These are phyloP conservation scores for Mycosphaerella sp. DNA, from an alignment of 2,329 filamentous ascomycete genomes.

Conservation along the genomic window DNA sequence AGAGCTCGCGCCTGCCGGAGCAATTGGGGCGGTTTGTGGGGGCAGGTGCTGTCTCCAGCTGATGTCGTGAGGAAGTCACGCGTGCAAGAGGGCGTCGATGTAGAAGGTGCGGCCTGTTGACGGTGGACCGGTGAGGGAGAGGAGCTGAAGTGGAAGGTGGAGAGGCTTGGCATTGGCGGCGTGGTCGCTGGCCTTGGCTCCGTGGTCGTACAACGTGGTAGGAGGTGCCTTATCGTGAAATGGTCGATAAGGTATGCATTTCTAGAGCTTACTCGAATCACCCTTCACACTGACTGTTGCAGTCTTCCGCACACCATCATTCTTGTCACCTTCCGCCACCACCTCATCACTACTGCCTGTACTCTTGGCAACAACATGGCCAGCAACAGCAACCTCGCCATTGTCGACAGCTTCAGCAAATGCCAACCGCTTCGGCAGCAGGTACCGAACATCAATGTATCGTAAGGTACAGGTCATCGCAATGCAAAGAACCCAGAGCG, in stretches of 20 bases:
- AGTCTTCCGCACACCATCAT: conserved; percentile 4
- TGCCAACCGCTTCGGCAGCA: conserved; percentile 27
- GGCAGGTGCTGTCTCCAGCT: too few relatives aligned
- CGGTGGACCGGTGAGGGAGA: too few relatives aligned
- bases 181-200: too few relatives aligned
- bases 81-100: too few relatives aligned
- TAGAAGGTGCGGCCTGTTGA: too few relatives aligned
- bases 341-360: conserved; percentile 3
- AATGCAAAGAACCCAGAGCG: conserved; percentile 42
- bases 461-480: conserved; percentile 41
- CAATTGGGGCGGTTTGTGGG: too few relatives aligned
- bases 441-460: conserved; percentile 41
- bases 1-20: too few relatives aligned
- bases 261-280: background rate
- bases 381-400: conserved; percentile 19
- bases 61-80: too few relatives aligned
- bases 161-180: background rate
- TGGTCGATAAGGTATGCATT: too few relatives aligned
- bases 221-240: too few relatives aligned
- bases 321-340: background rate
- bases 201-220: too few relatives aligned
- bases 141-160: too few relatives aligned
- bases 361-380: conserved; percentile 11
- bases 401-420: conserved; percentile 20
- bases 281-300: conserved; percentile 7